Conservation (phyloP, 352 stramenopile genomes). For the Pelagophyceae sp. region DNA sequence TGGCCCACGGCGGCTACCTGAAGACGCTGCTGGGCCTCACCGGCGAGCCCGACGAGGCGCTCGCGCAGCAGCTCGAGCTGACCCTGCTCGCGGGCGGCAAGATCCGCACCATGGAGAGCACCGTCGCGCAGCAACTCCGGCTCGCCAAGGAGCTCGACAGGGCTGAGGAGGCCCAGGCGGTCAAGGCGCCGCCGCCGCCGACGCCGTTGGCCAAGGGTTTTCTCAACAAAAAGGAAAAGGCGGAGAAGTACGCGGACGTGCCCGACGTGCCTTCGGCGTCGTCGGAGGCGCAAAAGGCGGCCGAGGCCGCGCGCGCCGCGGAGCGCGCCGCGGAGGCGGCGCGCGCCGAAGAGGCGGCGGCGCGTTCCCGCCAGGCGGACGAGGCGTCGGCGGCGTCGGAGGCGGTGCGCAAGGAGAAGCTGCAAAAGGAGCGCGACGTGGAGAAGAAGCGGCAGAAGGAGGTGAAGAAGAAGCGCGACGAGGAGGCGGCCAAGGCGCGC, state of each 20-base stretch:
- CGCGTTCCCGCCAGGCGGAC: neutral
- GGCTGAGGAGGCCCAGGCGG: too few species aligned
- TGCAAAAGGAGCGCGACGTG: neutral
- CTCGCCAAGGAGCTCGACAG: too few species aligned
- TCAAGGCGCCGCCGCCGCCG: neutral
- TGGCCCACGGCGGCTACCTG: neutral
- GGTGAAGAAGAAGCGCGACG: neutral
- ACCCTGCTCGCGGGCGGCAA: too few species aligned
- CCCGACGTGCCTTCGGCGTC: neutral
- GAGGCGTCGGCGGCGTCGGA: neutral
- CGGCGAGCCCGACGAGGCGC: too few species aligned
- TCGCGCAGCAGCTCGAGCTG: too few species aligned
- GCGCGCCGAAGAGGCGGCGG: neutral
- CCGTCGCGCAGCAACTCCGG: too few species aligned
- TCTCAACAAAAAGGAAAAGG: neutral
- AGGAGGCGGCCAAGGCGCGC: neutral
- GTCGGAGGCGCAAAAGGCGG: neutral
- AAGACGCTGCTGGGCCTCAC: too few species aligned
- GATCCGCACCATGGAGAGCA: too few species aligned
- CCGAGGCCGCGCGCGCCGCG: neutral
- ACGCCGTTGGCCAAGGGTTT: too few species aligned
- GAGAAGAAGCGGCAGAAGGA: neutral
- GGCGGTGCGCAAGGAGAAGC: neutral
- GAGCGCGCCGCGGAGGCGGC: neutral
- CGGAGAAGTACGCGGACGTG: neutral